Base-by-base conservation (phyloP, 768 basidiomycete genomes). In the Rhizopogon sp. region DNA sequence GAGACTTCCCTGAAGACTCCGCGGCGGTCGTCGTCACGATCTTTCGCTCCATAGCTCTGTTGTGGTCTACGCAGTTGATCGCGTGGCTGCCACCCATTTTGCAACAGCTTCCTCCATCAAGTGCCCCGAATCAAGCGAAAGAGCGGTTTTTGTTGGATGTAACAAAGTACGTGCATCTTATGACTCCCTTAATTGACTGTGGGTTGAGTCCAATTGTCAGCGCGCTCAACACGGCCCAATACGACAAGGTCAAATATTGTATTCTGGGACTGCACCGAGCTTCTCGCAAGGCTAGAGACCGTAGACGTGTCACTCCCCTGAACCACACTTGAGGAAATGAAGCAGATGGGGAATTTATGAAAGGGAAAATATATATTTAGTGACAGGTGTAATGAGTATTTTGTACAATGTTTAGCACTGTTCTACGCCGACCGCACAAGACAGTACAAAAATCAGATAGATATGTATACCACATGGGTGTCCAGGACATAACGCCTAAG, bases 1-100 rank as follows among this genome's bases (percentile, higher is more conserved):
- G 88, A 20, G 87, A 89, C 57, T 98, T 95, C 67, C 91, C 92
- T 3, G 93, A 93, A 65, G 96, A 98, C 56, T 80, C 85, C 3
- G 76, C 84, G 6, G 78, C 88, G 8, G 67, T 75, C 37, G 85
- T 95, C 43, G 83, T 92, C 53, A 82, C 87, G 2, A 85, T 98
- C 57, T 81, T 96, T 68, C 81, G 90, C 14, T 77, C 80, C 11
- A 68, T 93, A 50, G 77, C 85, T 28, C 70, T 74, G 39, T 64
- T 83, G n/a, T 92, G 89, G 84, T 77, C 87, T 2, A 65, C 74
- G 6, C 84, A 87, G 64, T 67, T 95, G 43, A 72, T 87, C 37
- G 68, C 75, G 20, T 96, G 92, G 89, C 66, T 94, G 14, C 84
- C 87, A 2, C 68, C 78, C 22, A 79, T 90, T 11, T 68, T 97